Conservation (phyloP, 2,329 filamentous ascomycete genomes). For the Graphilbum ipis-grandicollis region DNA sequence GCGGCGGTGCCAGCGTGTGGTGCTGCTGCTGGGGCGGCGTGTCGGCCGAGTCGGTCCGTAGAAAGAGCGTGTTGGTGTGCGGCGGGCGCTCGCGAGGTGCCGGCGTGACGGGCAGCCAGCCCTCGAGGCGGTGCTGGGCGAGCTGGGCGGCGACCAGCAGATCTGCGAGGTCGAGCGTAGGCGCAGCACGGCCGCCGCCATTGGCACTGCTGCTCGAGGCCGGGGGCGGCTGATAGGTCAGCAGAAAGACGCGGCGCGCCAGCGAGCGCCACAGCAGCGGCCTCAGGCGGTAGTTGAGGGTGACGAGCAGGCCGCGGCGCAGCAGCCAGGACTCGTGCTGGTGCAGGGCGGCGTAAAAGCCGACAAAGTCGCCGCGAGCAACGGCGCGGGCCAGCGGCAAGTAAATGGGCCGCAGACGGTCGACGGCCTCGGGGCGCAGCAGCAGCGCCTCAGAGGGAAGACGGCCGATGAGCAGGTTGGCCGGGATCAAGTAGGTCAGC, state of each 20-base stretch:
- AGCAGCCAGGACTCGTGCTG: slow-evolving; percentile 56
- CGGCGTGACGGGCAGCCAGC: slow-evolving; percentile 27
- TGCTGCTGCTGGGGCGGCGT: slow-evolving; percentile 2
- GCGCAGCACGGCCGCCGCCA: slow-evolving; percentile 36
- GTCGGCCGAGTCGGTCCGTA: slow-evolving; percentile 27
- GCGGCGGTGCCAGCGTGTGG: slow-evolving; percentile 25
- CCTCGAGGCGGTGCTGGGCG: slow-evolving; percentile 46
- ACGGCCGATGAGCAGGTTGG: slow-evolving; percentile 69
- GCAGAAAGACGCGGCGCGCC: slow-evolving; percentile 57
- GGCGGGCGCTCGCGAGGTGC: slow-evolving; percentile 18
- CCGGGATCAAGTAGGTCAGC: slow-evolving; percentile 66
- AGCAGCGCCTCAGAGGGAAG: slow-evolving; percentile 57
- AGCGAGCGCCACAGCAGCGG: slow-evolving; percentile 74
- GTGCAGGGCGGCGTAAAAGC: slow-evolving; percentile 54
- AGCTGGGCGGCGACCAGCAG: slow-evolving; percentile 46
- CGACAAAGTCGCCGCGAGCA: slow-evolving; percentile 48
- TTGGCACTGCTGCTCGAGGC: slow-evolving; percentile 15
- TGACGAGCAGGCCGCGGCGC: slow-evolving; percentile 55
- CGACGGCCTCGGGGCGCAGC: slow-evolving; percentile 49
- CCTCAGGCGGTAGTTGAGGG: slow-evolving; percentile 60
- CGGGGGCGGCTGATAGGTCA: slow-evolving; percentile 56
- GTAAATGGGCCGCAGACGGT: slow-evolving; percentile 48
- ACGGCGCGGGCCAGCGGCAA: slow-evolving; percentile 57
- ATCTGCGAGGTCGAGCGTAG: slow-evolving; percentile 57
- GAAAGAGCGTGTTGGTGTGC: slow-evolving; percentile 31